phyloP scores from a whole-genome alignment of 352 stramenopile species.

The Peronospora destructor region DNA sequence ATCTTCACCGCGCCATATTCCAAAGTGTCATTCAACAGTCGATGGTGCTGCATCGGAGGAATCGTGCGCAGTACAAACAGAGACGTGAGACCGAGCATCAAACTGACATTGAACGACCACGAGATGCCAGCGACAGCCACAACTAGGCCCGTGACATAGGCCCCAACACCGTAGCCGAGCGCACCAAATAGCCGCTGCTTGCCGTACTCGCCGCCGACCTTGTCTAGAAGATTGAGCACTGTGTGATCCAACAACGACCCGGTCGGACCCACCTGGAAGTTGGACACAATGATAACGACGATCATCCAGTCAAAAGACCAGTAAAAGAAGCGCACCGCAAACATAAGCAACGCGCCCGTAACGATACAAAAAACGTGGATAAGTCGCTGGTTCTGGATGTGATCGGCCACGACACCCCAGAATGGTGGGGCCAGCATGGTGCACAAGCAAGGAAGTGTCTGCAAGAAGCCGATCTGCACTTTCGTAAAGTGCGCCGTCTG shows the following conservation, averaged over 20 bases:
- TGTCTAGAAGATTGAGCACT: slow-evolving; percentile 55
- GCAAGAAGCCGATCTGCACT: slow-evolving; percentile 67
- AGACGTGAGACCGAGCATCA: slow-evolving; percentile 43
- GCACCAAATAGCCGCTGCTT: slow-evolving; percentile 78
- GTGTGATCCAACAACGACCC: slow-evolving; percentile 67
- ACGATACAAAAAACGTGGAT: slow-evolving; percentile 61
- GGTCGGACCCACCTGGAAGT: slow-evolving; percentile 56
- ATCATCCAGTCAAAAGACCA: slow-evolving; percentile 48
- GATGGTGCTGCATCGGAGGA: slow-evolving; percentile 37
- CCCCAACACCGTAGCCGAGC: slow-evolving; percentile 53
- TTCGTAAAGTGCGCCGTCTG: slow-evolving; percentile 59
- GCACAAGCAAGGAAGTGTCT: slow-evolving; percentile 59
- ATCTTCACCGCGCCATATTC: slow-evolving; percentile 10
- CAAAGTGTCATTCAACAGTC: slow-evolving; percentile 21
- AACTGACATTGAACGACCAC: slow-evolving; percentile 72
- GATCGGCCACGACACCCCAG: slow-evolving; percentile 66
- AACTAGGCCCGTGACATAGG: slow-evolving; percentile 64
- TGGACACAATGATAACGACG: slow-evolving; percentile 45
- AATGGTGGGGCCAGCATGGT: slow-evolving; percentile 63
- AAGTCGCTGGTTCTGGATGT: slow-evolving; percentile 50
- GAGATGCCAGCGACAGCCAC: slow-evolving; percentile 52
- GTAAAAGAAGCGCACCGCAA: slow-evolving; percentile 44
- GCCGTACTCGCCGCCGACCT: slow-evolving; percentile 71
- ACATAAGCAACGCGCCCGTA: slow-evolving; percentile 52
- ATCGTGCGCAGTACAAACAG: slow-evolving; percentile 62